Evolutionary conservation across 352 stramenopile species (phyloP), one percentile per base, ranked within the genome.

Genomic region (Globisporangium recalcitrans): DNA sequence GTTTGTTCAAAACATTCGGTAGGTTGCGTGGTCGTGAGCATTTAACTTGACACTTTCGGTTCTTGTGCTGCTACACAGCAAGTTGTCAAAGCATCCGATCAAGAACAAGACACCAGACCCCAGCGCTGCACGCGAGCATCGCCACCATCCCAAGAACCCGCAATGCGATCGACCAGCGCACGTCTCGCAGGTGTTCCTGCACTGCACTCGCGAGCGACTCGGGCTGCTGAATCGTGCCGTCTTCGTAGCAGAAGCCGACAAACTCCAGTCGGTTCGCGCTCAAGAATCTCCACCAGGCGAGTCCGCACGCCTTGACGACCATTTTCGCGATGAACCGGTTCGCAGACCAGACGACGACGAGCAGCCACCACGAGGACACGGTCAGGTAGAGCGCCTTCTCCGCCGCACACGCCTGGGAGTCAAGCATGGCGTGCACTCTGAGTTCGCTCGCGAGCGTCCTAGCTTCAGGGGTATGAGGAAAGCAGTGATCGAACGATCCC

Each of bases 361-460:
- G 32, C 11, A 90, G 69, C 82, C 81, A 88, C 80, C 81, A 91
- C 22, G 75, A 87, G 21, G 78, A 60, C 48, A 74, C 27, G 9
- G 66, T 72, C 55, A 91, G 65, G 58, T 91, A 91, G 26, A 90
- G 54, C n/a, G 65, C 68, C 47, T 78, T 73, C 59, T 91, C 82
- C 16, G 78, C 65, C 22, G 73, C 69, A 52, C 82, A 91, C 4
- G 70, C 55, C 11, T 87, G 76, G 2, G 22, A 56, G 24, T 73
- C 69, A 19, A 88, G 63, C 21, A 89, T 46, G 16, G 59, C 68
- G 9, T 24, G 52, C 2, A 83, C 66, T 22, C 66, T 16, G 32
- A 42, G 27, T 11, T 51, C 21, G 3, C 19, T 44, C n/a, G 40
- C 16, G 19, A 24, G 31, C 8, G 13, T 14, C 8, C 32, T n/a